Conservation (phyloP, 768 basidiomycete species). For the Podaxis rugospora region DNA sequence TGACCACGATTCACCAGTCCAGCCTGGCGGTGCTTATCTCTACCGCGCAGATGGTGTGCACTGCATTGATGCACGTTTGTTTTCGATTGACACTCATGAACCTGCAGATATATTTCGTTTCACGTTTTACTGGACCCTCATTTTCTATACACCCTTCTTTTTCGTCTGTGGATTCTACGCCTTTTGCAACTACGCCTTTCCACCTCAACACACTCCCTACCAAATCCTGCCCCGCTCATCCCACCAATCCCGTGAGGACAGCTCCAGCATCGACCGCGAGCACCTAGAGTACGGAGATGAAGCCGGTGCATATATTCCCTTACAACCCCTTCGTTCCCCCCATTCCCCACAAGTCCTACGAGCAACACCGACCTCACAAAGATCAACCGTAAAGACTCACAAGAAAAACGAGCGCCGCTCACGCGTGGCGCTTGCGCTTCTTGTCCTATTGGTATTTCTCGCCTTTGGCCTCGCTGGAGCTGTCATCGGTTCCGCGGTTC, state of each 20-base stretch:
- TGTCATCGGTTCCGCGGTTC: slow-evolving; percentile 39
- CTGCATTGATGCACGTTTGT: neutral
- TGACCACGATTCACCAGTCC: slow-evolving; percentile 31
- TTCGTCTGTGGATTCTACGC: slow-evolving; percentile 44
- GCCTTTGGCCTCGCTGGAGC: slow-evolving; percentile 39
- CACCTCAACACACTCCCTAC: slow-evolving; percentile 22
- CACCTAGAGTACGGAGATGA: neutral
- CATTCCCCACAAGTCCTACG: neutral
- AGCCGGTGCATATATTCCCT: slow-evolving; percentile 15
- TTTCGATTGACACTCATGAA: neutral
- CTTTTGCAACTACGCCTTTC: slow-evolving; percentile 48
- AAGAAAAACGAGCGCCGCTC: slow-evolving; percentile 38
- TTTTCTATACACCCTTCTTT: slow-evolving; percentile 49
- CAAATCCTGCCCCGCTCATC: neutral
- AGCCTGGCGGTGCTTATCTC: slow-evolving; percentile 40
- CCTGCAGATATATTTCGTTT: slow-evolving; percentile 45
- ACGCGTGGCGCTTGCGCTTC: slow-evolving; percentile 40
- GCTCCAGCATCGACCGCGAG: neutral
- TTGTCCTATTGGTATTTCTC: slow-evolving; percentile 40
- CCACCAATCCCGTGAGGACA: neutral
- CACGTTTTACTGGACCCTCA: slow-evolving; percentile 48
- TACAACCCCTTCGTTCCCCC: slow-evolving; percentile 5
- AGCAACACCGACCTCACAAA: slow-evolving; percentile 17
- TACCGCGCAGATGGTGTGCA: slow-evolving; percentile 32
- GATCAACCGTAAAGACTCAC: slow-evolving; percentile 8